Evolutionary conservation across 23 red algal genomes (phyloP).

Genomic region (Pyropia haitanensis): DNA sequence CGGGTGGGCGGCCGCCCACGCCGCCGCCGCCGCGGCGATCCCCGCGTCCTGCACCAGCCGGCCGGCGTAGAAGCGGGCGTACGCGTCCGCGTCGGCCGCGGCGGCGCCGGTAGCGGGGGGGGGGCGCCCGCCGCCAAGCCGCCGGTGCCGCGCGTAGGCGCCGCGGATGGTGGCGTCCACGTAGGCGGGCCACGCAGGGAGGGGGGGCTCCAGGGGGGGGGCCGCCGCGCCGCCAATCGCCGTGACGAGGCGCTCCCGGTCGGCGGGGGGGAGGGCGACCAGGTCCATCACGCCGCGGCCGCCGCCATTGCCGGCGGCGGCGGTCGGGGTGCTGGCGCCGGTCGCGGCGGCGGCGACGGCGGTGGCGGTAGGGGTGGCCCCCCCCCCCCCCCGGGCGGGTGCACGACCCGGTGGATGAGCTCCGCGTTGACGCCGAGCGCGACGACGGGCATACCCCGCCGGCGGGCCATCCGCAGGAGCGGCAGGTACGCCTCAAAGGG

Average conservation of each 20-base stretch:
- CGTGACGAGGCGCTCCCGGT: constrained; percentile 10
- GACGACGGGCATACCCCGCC: constrained; percentile 19
- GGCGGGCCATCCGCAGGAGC: constrained; percentile 31
- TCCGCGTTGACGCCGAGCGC: constrained; percentile 38
- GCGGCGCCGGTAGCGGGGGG: no score
- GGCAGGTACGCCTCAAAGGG: constrained; percentile 66
- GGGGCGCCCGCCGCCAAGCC: constrained; percentile 5
- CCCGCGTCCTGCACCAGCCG: constrained; percentile 43
- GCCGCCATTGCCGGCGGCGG: background rate
- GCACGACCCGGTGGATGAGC: constrained; percentile 6
- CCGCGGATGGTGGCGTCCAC: constrained; percentile 36
- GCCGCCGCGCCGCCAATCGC: constrained; percentile 18
- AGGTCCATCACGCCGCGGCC: background rate
- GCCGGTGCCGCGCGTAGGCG: constrained; percentile 30
- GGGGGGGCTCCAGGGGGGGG: background rate
- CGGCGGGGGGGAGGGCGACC: constrained; percentile 14
- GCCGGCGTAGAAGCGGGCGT: constrained; percentile 13
- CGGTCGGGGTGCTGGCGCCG: background rate
- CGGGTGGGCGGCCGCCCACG: constrained; percentile 3
- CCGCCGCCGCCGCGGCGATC: constrained; percentile 27
- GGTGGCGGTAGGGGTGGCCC: background rate
- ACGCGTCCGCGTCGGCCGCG: constrained; percentile 18
- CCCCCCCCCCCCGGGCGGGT: background rate
- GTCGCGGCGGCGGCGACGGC: background rate
- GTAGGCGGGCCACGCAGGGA: constrained; percentile 1